A percentile compares a stretch with the other conserved stretches of the same genome.
These are phyloP conservation scores for Leccinellum albellum DNA, from an alignment of 768 basidiomycete genomes.

Conservation along the genomic window DNA sequence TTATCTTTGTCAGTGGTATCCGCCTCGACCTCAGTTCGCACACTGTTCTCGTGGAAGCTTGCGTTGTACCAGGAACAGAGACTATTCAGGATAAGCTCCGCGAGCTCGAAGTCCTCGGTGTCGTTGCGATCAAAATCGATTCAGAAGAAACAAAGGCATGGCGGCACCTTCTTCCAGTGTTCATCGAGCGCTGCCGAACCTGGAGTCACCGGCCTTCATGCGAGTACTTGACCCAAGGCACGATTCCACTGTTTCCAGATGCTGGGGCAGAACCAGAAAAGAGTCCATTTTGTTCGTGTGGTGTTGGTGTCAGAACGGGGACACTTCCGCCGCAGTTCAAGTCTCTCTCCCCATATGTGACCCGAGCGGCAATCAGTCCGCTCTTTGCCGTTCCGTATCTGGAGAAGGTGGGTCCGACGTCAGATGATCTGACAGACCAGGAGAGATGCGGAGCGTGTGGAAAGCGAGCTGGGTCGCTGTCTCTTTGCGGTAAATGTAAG, in stretches of 20 bases:
- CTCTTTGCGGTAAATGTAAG: constrained; percentile 38
- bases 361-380: constrained; percentile 49
- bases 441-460: constrained; percentile 21
- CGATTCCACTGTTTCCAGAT: constrained; percentile 37
- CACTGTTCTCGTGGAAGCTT: constrained; percentile 51
- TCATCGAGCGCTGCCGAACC: constrained; percentile 50
- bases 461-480: constrained; percentile 22
- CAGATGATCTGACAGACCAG: background rate
- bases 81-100: constrained; percentile 1
- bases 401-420: constrained; percentile 33
- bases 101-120: constrained; percentile 7
- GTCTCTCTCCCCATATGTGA: constrained; percentile 40
- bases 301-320: constrained; percentile 44
- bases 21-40: constrained; percentile 47
- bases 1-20: constrained; percentile 42
- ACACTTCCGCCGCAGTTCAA: constrained; percentile 38
- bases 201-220: constrained; percentile 49
- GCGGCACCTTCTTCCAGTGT: constrained; percentile 48
- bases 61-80: constrained; percentile 37
- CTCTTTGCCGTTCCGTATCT: constrained; percentile 51
- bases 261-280: constrained; percentile 30
- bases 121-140: constrained; percentile 15
- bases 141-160: constrained; percentile 34
- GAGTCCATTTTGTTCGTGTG: constrained; percentile 51
- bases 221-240: constrained; percentile 29